Percentiles rank a stretch among this genome's conserved stretches.
phyloP scores from a whole-genome alignment of 2,329 filamentous ascomycete species.

The Diaporthe aspalathi region DNA sequence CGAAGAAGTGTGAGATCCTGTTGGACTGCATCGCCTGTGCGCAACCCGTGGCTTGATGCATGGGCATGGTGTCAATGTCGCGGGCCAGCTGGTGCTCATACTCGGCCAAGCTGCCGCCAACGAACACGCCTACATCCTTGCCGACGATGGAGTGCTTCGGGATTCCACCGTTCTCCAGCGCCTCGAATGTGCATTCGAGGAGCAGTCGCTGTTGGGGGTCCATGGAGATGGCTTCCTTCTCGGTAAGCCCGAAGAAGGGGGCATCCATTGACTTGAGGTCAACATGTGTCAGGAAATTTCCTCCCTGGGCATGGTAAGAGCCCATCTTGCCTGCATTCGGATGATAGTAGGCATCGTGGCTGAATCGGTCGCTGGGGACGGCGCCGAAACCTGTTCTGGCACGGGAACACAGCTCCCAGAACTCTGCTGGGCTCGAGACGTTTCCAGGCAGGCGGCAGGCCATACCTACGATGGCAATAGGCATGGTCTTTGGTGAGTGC shows the following conservation, averaged over 20 bases:
- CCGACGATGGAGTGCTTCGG: conserved; percentile 60
- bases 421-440: conserved; percentile 54
- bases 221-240: conserved; percentile 63
- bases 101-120: conserved; percentile 60
- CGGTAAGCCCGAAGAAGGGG: conserved; percentile 64
- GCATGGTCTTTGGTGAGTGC: conserved; percentile 44
- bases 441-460: conserved; percentile 59
- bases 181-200: conserved; percentile 66
- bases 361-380: conserved; percentile 60
- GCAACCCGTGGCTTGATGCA: conserved; percentile 64
- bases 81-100: conserved; percentile 59
- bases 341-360: conserved; percentile 52
- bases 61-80: conserved; percentile 56
- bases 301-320: conserved; percentile 51
- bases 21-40: conserved; percentile 66
- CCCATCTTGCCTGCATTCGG: conserved; percentile 57
- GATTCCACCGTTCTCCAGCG: conserved; percentile 64
- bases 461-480: conserved; percentile 61
- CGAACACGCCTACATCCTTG: conserved; percentile 61
- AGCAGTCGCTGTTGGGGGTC: conserved; percentile 66
- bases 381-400: conserved; percentile 54
- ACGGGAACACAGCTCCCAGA: conserved; percentile 58
- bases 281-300: conserved; percentile 59
- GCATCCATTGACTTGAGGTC: conserved; percentile 59
- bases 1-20: conserved; percentile 66